These are phyloP conservation scores for Nidularia sp. DNA, from an alignment of 768 basidiomycete genomes.

Conservation along the genomic window DNA sequence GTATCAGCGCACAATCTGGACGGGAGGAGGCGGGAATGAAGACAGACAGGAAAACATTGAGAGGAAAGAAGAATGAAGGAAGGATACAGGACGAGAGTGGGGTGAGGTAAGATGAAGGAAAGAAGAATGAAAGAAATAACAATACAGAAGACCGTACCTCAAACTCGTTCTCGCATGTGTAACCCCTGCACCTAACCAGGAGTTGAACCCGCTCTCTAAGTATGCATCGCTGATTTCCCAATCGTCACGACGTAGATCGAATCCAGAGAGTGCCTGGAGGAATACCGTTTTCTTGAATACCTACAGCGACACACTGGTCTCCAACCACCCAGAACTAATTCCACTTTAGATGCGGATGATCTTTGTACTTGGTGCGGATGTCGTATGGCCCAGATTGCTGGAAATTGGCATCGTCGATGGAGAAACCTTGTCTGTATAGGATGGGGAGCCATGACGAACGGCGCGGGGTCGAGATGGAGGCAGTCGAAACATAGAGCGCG, in stretches of 20 bases:
- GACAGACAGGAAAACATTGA: no score
- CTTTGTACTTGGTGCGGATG: slow-evolving; percentile 84
- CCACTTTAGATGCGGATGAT: slow-evolving; percentile 94
- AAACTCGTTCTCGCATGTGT: slow-evolving; percentile 98
- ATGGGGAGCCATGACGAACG: no score
- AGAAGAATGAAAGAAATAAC: no score
- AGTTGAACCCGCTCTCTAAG: slow-evolving; percentile 67
- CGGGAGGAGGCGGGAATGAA: not conserved
- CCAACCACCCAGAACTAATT: slow-evolving; percentile 77
- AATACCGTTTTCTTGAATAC: slow-evolving; percentile 84
- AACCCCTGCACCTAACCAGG: slow-evolving; percentile 91
- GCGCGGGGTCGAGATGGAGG: no score
- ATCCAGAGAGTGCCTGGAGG: slow-evolving; percentile 72
- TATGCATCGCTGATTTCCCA: slow-evolving; percentile 79
- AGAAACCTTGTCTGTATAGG: no score
- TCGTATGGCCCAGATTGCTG: slow-evolving; percentile 77
- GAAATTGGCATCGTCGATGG: not conserved
- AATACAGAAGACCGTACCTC: slow-evolving; percentile 47
- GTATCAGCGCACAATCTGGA: not conserved
- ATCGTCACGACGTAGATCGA: slow-evolving; percentile 77
- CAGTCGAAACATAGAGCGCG: no score
- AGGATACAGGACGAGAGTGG: no score
- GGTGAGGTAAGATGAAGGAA: no score
- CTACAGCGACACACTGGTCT: slow-evolving; percentile 84
- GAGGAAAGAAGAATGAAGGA: no score